Evolutionary conservation across 768 basidiomycete genomes (phyloP).

Genomic region (Lentinus brumalis): DNA sequence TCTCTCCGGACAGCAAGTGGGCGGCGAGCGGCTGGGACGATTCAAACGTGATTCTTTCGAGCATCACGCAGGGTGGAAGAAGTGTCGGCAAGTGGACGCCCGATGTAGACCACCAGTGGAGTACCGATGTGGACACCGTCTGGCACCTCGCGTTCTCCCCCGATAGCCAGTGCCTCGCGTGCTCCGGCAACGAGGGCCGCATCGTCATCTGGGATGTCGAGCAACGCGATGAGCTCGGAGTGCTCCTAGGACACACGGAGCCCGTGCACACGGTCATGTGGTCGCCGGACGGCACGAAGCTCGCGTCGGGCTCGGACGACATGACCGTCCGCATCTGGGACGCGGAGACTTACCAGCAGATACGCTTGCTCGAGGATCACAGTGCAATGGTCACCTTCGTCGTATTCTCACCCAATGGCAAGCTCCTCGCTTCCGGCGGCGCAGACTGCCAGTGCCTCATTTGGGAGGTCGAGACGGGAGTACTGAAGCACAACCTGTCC

Average conservation of each 20-base stretch:
- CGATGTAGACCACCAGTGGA: too few species aligned
- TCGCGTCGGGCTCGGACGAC: slow-evolving; percentile 48
- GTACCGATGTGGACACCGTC: too few species aligned
- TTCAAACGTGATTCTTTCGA: too few species aligned
- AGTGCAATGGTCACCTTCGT: slow-evolving; percentile 6
- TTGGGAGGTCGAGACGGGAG: slow-evolving; percentile 45
- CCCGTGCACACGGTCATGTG: slow-evolving; percentile 1
- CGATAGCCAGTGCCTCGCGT: slow-evolving; percentile 17
- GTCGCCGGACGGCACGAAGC: slow-evolving; percentile 26
- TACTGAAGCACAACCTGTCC: not conserved
- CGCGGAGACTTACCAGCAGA: not conserved
- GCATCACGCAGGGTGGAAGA: too few species aligned
- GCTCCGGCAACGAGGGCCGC: slow-evolving; percentile 6
- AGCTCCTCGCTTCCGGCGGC: slow-evolving; percentile 6
- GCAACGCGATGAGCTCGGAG: not conserved
- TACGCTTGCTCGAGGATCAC: slow-evolving; percentile 8
- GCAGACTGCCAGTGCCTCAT: slow-evolving; percentile 13
- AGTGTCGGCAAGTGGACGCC: too few species aligned
- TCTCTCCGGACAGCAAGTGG: too few species aligned
- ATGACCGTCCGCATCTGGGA: slow-evolving; percentile 35
- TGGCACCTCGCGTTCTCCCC: slow-evolving; percentile 22
- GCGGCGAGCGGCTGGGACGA: too few species aligned
- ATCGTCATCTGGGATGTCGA: slow-evolving; percentile 11
- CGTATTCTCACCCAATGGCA: slow-evolving; percentile 14
- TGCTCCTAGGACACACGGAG: slow-evolving; percentile 9